Conservation (phyloP, 2,329 filamentous ascomycete genomes). For the Pseudogymnoascus sp. region DNA sequence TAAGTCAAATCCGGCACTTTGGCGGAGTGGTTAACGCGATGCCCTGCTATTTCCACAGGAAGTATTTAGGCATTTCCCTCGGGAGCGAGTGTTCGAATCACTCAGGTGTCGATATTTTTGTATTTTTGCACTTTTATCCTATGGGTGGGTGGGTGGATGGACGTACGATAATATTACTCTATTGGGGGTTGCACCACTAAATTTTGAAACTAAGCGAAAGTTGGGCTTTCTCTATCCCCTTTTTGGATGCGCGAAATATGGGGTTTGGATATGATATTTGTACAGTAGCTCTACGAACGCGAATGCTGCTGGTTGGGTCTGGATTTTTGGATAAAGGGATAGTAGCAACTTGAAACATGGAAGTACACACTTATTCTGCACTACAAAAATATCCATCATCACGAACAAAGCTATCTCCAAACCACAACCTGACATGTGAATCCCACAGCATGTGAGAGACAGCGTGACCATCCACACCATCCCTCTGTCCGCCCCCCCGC, state of each 20-base stretch:
- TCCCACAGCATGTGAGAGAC: conserved; percentile 2
- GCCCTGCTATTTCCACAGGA: neutral
- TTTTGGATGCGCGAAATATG: neutral
- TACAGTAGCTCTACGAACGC: neutral
- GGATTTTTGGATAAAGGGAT: neutral
- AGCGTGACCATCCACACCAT: neutral
- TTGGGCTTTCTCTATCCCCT: neutral
- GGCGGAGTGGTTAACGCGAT: conserved; percentile 10
- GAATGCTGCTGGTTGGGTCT: neutral
- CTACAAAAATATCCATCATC: neutral
- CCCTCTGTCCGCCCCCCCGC: neutral
- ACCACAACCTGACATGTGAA: neutral
- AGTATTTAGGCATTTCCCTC: conserved; percentile 2
- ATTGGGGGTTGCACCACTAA: neutral
- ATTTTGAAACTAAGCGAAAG: neutral
- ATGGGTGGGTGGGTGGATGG: too few relatives aligned
- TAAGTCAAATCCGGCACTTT: conserved; percentile 5
- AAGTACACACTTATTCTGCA: neutral
- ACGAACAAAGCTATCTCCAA: neutral
- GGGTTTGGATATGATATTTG: neutral
- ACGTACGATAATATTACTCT: neutral
- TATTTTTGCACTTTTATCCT: neutral
- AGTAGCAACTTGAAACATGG: neutral
- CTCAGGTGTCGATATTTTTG: conserved; percentile 8
- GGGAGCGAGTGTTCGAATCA: conserved; percentile 10